Evolutionary conservation across 2,329 filamentous ascomycete species (phyloP), one percentile per base, ranked within the genome.

Genomic region (Blastomyces silverae): DNA sequence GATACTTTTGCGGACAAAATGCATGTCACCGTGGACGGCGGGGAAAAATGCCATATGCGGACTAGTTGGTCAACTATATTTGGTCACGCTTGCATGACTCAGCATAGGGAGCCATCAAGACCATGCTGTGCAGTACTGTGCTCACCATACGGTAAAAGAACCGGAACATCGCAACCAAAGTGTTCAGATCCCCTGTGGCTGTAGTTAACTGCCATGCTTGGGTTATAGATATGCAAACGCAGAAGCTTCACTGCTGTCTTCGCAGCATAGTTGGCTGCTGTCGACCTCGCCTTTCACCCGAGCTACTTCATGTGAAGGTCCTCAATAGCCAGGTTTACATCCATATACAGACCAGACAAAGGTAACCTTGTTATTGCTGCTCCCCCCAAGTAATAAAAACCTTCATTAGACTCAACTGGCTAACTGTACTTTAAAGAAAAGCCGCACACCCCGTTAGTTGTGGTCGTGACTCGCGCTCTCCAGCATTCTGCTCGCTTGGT

Each of bases 181-280:
- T 13, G 2, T 13, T 3, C 37, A 13, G 10, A 39, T 7, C 25
- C 5, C 8, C 22, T 17, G 37, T 22, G 15, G 20, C 25, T 4
- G 17, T 61, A n/a, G n/a, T n/a, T n/a, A n/a, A 6, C 4, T 55
- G 25, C 8, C 61, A 62, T 55, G n/a, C 31, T n/a, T n/a, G 37
- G 2, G 28, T 22, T n/a, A 13, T 55, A 55, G 61, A 56, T 50
- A 62, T 62, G 61, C 17, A 55, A 62, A 53, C 15, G 37, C 15
- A 48, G 22, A 50, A 28, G 8, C 31, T 20, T 34, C 39, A 8
- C 28, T 17, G 28, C 31, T 39, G 59, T 3, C 17, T 34, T 61
- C 44, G 59, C 44, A 48, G 28, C 25, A 37, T 34, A 22, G 59
- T 28, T 37, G 31, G 28, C 39, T 37, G 50, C 25, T 22, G 11